Conservation (phyloP, 139 green algal species). For the Raphidocelis subcapitata region DNA sequence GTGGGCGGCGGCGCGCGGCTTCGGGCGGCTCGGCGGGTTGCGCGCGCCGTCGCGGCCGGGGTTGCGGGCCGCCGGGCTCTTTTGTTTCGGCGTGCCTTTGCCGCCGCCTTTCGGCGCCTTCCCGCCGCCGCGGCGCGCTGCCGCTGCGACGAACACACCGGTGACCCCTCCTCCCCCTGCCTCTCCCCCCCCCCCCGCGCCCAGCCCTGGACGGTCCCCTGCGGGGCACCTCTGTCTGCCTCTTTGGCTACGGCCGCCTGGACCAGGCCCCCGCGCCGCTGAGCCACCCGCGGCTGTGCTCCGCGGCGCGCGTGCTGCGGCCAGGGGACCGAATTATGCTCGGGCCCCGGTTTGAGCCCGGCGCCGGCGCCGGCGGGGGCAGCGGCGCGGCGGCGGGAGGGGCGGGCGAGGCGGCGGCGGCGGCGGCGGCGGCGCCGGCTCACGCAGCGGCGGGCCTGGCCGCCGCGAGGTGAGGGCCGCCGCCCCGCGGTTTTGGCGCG, state of each 20-base stretch:
- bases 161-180: not conserved
- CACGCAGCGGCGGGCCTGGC: too few relatives aligned
- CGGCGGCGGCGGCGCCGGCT: too few relatives aligned
- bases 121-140: too few relatives aligned
- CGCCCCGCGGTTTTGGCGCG: too few relatives aligned
- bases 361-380: too few relatives aligned
- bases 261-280: constrained; percentile 16
- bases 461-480: too few relatives aligned
- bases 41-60: not conserved
- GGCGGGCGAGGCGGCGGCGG: too few relatives aligned
- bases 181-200: not conserved
- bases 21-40: not conserved
- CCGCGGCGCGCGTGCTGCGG: not conserved
- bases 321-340: not conserved
- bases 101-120: too few relatives aligned
- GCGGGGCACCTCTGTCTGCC: not conserved
- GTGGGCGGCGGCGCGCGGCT: constrained; percentile 4
- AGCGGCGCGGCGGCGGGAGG: too few relatives aligned
- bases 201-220: not conserved
- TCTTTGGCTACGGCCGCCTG: constrained; percentile 27
- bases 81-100: too few relatives aligned
- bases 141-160: too few relatives aligned
- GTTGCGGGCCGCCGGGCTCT: not conserved
- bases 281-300: not conserved
- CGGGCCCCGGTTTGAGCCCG: too few relatives aligned